Evolutionary conservation across 1,284 basidiomycete species (phyloP).

Genomic region (Trichosporon sp.): DNA sequence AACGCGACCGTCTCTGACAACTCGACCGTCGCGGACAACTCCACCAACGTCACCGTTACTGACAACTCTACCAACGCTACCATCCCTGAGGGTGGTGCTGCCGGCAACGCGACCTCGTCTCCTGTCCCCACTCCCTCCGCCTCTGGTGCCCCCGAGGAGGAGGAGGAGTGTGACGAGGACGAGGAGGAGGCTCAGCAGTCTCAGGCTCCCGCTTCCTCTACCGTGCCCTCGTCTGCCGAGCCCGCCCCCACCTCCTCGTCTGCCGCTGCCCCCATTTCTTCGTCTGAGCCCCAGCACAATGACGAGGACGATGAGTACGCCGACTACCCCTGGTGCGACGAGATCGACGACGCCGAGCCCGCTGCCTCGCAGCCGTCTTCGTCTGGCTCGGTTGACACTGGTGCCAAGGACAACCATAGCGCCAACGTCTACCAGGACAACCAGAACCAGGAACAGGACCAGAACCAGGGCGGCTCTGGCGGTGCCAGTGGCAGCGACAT

Average conservation of each 20-base stretch:
- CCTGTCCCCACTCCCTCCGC: constrained; percentile 6
- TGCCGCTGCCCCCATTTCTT: not conserved
- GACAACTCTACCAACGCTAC: constrained; percentile 1
- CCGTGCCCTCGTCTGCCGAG: not conserved
- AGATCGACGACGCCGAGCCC: constrained; percentile 19
- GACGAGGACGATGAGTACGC: constrained; percentile 12
- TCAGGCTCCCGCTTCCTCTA: not conserved
- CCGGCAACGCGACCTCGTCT: constrained; percentile 17
- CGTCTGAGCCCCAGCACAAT: constrained; percentile 6
- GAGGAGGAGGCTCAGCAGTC: constrained; percentile 22
- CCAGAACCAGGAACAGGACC: not conserved
- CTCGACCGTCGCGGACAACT: not conserved
- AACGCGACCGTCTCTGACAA: not conserved
- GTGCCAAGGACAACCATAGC: constrained; percentile 40
- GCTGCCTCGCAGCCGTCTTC: not conserved
- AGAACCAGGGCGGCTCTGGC: constrained; percentile 3
- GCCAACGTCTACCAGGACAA: constrained; percentile 22
- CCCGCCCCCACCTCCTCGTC: not conserved
- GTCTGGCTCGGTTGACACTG: not conserved
- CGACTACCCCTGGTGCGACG: constrained; percentile 22
- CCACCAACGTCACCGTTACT: not conserved
- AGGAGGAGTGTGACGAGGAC: constrained; percentile 28
- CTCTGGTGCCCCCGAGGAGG: constrained; percentile 1
- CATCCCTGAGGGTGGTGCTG: not conserved
- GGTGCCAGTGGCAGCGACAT: not conserved